These are phyloP conservation scores for Beauveria sp. DNA, from an alignment of 2,329 filamentous ascomycete genomes.

Conservation along the genomic window DNA sequence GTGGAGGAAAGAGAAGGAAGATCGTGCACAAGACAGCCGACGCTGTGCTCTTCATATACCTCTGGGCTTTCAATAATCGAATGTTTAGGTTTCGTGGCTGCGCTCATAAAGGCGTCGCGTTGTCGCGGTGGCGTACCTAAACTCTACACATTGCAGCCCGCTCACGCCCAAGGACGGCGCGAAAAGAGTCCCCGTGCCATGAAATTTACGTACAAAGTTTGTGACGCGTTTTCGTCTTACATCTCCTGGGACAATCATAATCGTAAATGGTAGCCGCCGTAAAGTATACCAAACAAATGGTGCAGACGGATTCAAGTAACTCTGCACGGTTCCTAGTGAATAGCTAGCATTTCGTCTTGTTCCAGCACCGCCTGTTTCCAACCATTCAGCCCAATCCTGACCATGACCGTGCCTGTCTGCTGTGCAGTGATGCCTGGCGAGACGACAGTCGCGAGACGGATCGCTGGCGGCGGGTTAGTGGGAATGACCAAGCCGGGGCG, in stretches of 20 bases:
- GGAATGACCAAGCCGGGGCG: constrained; percentile 28
- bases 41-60: neutral
- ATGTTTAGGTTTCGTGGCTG: too few species aligned
- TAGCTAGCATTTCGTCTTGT: constrained; percentile 18
- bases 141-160: neutral
- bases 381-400: constrained; percentile 29
- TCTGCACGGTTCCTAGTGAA: neutral
- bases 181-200: too few species aligned
- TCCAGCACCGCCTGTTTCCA: constrained; percentile 28
- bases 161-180: neutral
- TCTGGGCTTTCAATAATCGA: neutral
- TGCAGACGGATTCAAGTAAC: neutral
- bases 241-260: neutral
- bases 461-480: constrained; percentile 18
- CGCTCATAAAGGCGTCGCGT: neutral
- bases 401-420: constrained; percentile 29
- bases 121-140: neutral
- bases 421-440: constrained; percentile 26
- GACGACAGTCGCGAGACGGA: constrained; percentile 22
- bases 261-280: neutral
- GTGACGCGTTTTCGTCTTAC: too few species aligned
- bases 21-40: neutral
- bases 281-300: neutral
- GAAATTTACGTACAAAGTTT: neutral
- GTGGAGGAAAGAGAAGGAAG: too few species aligned